Percentiles rank a stretch among this genome's conserved stretches.
phyloP scores from a whole-genome alignment of 2,329 filamentous ascomycete species.

The Cyanodermella asteris region DNA sequence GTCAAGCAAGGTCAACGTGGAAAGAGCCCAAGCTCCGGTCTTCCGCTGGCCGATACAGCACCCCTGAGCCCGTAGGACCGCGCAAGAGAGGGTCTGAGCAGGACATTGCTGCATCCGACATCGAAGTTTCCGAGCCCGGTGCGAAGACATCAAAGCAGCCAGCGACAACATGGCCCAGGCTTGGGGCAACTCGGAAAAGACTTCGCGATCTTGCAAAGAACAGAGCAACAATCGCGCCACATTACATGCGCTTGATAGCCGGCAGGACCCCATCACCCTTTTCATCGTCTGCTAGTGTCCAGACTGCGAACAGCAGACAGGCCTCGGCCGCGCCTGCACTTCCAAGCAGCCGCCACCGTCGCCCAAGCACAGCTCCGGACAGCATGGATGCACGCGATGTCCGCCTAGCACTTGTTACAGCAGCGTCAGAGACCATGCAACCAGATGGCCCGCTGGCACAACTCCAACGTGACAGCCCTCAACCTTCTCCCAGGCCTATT shows the following conservation, averaged over 20 bases:
- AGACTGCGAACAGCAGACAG: too few relatives aligned
- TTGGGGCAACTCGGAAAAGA: conserved; percentile 34
- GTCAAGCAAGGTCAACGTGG: conserved; percentile 40
- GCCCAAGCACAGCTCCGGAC: conserved; percentile 3
- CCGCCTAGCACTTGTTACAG: conserved; percentile 27
- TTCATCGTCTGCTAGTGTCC: too few relatives aligned
- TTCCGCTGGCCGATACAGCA: conserved; percentile 1
- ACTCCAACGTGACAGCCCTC: conserved; percentile 13
- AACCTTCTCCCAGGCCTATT: conserved; percentile 1
- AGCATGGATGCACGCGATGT: conserved; percentile 21
- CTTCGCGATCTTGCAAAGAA: conserved; percentile 37
- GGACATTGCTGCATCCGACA: conserved; percentile 23
- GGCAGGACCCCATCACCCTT: conserved; percentile 34
- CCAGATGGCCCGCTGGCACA: conserved; percentile 24
- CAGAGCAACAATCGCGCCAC: conserved; percentile 38
- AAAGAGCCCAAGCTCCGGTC: conserved; percentile 11
- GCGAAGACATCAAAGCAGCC: conserved; percentile 13
- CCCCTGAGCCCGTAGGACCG: conserved; percentile 13
- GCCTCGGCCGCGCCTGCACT: conserved; percentile 2
- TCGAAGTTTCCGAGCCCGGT: conserved; percentile 25
- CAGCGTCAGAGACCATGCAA: conserved; percentile 30
- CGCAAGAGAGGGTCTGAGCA: conserved; percentile 22
- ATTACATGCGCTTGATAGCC: conserved; percentile 40
- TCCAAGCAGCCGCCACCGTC: conserved; percentile 5
- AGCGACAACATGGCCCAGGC: conserved; percentile 30